Evolutionary conservation across 345 rosid species (phyloP), one percentile per base, ranked within the genome.

Genomic region (Gossypium ekmanianum): DNA sequence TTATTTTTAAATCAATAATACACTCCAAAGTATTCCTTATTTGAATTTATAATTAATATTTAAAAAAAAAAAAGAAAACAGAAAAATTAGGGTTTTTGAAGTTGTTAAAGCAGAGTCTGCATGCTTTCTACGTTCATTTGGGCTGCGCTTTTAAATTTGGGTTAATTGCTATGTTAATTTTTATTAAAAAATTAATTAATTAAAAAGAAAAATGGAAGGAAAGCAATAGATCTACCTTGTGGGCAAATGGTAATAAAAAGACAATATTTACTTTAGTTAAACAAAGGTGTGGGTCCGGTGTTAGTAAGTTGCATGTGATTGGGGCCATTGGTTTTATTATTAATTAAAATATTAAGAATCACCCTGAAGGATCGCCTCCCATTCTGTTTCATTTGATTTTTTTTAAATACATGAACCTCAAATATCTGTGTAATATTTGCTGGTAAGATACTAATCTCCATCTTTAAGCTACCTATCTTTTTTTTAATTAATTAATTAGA

Each of bases 371-470:
- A 56, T 56, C 61, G 20, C 26, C 61, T 26, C 7, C 16, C 54
- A 18, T 27, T 3, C 62, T 58, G 62, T 58, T 22, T 0, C 55
- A 3, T 51, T 24, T n/a, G 6, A 58, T 58, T 58, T 34, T 34
- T 34, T 4, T 34, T 10, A 58, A 58, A 11, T 58, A 58, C 62
- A 11, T 22, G 29, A 20, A 57, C 29, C 62, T 9, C 14, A 22
- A 20, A 22, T 20, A 57, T 22, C 61, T 57, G 61, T 20, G 24
- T 10, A 10, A 58, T 22, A 58, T 22, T 58, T 10, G 62, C 29
- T 58, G 26, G 62, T 58, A 20, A 58, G 62, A 58, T 57, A 58
- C 62, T 58, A 58, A 58, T 58, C 62, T 10, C 62, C 29, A 22
- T 58, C 62, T 29, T 58, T 58, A 58, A 58, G 62, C 62, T 22